Percentiles rank a stretch among this genome's conserved stretches.
Conservation (phyloP, 2,329 filamentous ascomycete species). For the Exophiala alcalophila region DNA sequence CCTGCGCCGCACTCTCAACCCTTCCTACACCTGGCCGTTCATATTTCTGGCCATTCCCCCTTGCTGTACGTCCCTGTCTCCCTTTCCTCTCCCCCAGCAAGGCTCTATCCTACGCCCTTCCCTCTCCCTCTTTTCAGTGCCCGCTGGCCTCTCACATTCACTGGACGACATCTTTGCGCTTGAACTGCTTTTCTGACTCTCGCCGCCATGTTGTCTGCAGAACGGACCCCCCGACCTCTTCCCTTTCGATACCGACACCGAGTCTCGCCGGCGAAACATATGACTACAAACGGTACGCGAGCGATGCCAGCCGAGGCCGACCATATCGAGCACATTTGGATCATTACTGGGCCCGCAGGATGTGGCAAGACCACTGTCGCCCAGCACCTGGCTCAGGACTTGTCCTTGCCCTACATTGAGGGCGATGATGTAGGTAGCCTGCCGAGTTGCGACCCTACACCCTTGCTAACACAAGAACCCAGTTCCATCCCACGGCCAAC, state of each 20-base stretch:
- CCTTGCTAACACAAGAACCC: slow-evolving; percentile 18
- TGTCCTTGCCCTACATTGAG: slow-evolving; percentile 69
- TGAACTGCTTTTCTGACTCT: slow-evolving; percentile 14
- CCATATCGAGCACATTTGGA: slow-evolving; percentile 67
- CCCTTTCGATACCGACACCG: slow-evolving; percentile 19
- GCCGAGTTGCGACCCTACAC: slow-evolving; percentile 1
- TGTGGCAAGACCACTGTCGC: slow-evolving; percentile 78
- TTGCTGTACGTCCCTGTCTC: slow-evolving; percentile 8
- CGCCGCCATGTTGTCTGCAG: slow-evolving; percentile 42
- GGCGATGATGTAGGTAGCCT: slow-evolving; percentile 66
- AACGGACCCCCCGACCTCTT: slow-evolving; percentile 26
- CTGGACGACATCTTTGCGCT: slow-evolving; percentile 15
- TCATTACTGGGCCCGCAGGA: slow-evolving; percentile 74
- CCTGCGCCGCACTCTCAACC: too few species aligned
- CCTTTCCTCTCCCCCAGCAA: slow-evolving; percentile 1
- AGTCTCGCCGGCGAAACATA: slow-evolving; percentile 8
- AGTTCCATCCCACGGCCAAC: slow-evolving; percentile 61
- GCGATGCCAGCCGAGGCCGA: slow-evolving; percentile 21
- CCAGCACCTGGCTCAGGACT: slow-evolving; percentile 58
- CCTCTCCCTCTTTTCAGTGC: slow-evolving; percentile 8
- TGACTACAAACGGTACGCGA: slow-evolving; percentile 19
- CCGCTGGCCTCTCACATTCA: slow-evolving; percentile 20
- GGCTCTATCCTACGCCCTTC: neutral
- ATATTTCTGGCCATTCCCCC: slow-evolving; percentile 9
- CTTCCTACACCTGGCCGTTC: too few species aligned